Percentiles rank a stretch among this genome's conserved stretches.
Evolutionary conservation across 371 early-diverging fungal genomes (phyloP).

Genomic region (Gilbertella persicaria): DNA sequence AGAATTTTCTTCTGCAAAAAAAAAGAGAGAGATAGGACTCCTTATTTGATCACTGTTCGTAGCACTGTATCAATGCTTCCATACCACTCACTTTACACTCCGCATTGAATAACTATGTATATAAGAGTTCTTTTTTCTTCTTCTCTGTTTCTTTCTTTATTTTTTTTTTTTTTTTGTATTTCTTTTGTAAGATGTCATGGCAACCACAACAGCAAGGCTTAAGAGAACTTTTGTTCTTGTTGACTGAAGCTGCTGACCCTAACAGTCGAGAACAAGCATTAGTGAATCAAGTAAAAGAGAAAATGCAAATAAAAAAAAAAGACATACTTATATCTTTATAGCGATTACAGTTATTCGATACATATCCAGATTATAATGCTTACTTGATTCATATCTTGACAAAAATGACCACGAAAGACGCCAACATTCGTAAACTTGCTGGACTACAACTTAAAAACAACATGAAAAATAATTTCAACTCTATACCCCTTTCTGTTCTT

Average conservation of each 20-base stretch:
- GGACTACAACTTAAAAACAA: slow-evolving; percentile 84
- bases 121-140: neutral
- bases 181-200: slow-evolving; percentile 8
- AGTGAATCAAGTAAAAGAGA: slow-evolving; percentile 40
- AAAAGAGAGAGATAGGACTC: no score
- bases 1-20: no score
- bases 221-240: slow-evolving; percentile 32
- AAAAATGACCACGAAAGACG: slow-evolving; percentile 39
- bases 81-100: no score
- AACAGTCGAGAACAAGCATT: slow-evolving; percentile 30
- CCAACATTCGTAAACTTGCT: slow-evolving; percentile 63
- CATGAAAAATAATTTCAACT: slow-evolving; percentile 54
- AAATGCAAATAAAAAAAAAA: no score
- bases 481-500: slow-evolving; percentile 55
- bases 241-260: slow-evolving; percentile 35
- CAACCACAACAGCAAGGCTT: slow-evolving; percentile 38
- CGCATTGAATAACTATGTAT: no score
- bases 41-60: no score
- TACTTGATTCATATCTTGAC: slow-evolving; percentile 81
- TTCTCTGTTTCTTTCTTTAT: slow-evolving; percentile 22
- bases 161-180: slow-evolving; percentile 3
- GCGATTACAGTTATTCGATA: slow-evolving; percentile 72
- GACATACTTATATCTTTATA: slow-evolving; percentile 31
- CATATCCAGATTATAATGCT: slow-evolving; percentile 77
- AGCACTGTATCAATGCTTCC: no score